phyloP scores from a whole-genome alignment of 805 yeast genomes.

The Barnettozyma sucrosica region DNA sequence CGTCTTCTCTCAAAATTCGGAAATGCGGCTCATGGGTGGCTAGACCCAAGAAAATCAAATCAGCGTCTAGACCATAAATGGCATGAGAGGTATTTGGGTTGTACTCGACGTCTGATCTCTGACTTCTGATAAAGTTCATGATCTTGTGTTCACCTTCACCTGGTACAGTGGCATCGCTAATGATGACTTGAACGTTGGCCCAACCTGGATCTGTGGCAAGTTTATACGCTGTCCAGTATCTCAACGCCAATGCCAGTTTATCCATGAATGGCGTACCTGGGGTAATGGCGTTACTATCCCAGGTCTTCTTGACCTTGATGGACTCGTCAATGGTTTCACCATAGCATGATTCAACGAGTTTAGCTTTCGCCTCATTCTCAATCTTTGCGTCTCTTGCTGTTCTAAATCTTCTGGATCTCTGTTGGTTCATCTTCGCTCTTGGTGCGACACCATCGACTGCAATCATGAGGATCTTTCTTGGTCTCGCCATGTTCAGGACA shows the following conservation, averaged over 20 bases:
- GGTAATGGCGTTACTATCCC: constrained; percentile 96
- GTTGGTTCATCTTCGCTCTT: constrained; percentile 96
- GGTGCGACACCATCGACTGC: constrained; percentile 99
- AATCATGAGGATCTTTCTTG: constrained; percentile 85
- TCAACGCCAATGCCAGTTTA: constrained; percentile 70
- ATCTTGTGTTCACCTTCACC: constrained; percentile 99
- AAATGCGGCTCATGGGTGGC: constrained; percentile 96
- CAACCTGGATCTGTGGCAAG: constrained; percentile 81
- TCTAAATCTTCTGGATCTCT: constrained; percentile 87
- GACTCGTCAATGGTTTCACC: constrained; percentile 74
- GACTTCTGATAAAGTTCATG: constrained; percentile 82
- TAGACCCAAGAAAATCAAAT: constrained; percentile 87
- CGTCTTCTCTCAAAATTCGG: constrained; percentile 90
- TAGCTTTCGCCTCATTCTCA: constrained; percentile 65
- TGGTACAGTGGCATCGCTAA: constrained; percentile 94
- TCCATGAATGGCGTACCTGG: constrained; percentile 98
- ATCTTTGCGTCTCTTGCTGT: constrained; percentile 85
- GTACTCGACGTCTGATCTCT: constrained; percentile 68
- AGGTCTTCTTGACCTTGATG: constrained; percentile 64
- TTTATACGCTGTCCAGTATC: constrained; percentile 84
- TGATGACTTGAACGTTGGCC: constrained; percentile 69
- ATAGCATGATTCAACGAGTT: constrained; percentile 30
- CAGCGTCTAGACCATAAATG: constrained; percentile 94
- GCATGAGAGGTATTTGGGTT: constrained; percentile 86
- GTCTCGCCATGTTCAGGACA: constrained; percentile 89